phyloP scores from a whole-genome alignment of 2,329 filamentous ascomycete species.

The Sporothrix curviconia region DNA sequence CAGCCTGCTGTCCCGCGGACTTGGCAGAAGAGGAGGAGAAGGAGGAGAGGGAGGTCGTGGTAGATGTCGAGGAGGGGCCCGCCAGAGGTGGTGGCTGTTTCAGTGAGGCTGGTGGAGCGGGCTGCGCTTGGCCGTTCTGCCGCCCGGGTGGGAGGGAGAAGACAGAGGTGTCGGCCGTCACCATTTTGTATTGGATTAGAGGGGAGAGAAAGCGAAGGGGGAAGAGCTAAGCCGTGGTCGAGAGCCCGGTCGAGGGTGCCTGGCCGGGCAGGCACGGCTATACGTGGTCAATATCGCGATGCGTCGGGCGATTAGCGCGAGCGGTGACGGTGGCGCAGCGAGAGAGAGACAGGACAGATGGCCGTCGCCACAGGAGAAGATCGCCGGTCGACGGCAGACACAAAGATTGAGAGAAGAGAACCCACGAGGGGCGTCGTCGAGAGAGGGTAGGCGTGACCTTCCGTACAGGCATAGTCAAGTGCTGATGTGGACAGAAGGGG shows the following conservation, averaged over 20 bases:
- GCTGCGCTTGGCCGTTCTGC: neutral
- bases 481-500: conserved; percentile 1
- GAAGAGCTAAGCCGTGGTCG: too few species aligned
- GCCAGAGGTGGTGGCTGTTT: neutral
- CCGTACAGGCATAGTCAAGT: conserved; percentile 9
- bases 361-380: neutral
- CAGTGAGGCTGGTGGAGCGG: neutral
- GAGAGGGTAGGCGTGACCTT: conserved; percentile 6
- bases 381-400: neutral
- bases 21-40: neutral
- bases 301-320: neutral
- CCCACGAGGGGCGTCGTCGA: neutral
- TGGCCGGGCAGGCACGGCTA: too few species aligned
- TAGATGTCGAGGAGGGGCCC: neutral
- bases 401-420: neutral
- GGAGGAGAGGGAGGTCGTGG: neutral
- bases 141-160: neutral
- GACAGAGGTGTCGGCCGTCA: neutral
- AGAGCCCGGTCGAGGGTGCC: too few species aligned
- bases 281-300: too few species aligned
- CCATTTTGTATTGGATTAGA: too few species aligned
- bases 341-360: neutral
- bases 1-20: neutral
- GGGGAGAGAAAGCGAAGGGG: too few species aligned
- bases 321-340: neutral